Percentiles rank a stretch among this genome's conserved stretches.
These are phyloP conservation scores for Neoboletus brunneissimus DNA, from an alignment of 768 basidiomycete genomes.

Conservation along the genomic window DNA sequence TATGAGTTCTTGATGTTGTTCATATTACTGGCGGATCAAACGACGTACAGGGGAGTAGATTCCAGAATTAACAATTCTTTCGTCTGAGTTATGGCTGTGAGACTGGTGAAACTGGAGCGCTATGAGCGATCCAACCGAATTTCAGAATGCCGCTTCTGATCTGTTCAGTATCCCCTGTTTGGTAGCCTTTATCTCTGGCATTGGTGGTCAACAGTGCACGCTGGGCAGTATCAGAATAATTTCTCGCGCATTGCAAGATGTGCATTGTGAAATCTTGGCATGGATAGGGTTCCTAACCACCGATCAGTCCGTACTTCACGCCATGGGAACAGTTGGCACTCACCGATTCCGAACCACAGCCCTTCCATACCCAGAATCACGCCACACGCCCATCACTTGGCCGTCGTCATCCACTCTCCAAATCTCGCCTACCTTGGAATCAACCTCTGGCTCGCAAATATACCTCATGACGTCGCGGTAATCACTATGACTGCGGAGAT, in stretches of 20 bases:
- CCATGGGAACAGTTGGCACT: not conserved
- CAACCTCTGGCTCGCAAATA: conserved; percentile 46
- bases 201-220: not conserved
- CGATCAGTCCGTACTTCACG: not conserved
- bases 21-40: conserved; percentile 2
- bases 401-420: conserved; percentile 63
- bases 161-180: not conserved
- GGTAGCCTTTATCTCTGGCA: conserved; percentile 3
- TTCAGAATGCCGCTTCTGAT: not conserved
- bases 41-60: not conserved
- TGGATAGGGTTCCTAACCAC: not conserved
- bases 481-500: conserved; percentile 40
- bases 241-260: conserved; percentile 6
- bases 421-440: conserved; percentile 42
- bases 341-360: conserved; percentile 13
- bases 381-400: conserved; percentile 41
- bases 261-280: conserved; percentile 8
- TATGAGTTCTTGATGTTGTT: not conserved
- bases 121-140: not conserved
- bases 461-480: conserved; percentile 34
- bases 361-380: conserved; percentile 30
- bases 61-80: not conserved
- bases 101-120: not conserved
- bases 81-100: not conserved
- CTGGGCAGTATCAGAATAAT: not conserved